Base-by-base conservation (phyloP, 169 alveolate species). In the Eimeria praecox region DNA sequence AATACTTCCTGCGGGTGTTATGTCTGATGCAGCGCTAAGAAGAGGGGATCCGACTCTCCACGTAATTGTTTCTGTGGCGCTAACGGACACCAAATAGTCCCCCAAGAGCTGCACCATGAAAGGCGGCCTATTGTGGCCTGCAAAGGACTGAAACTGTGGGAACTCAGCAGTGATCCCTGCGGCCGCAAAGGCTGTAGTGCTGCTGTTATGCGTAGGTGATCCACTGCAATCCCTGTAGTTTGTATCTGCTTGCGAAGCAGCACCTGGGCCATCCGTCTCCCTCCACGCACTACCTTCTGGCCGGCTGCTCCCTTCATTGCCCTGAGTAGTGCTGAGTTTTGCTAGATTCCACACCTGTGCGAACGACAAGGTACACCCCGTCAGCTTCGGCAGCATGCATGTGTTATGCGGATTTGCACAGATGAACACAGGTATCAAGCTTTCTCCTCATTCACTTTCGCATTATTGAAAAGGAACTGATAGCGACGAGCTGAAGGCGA, bases 101-200 rank as follows among this genome's bases (percentile, higher is more conserved):
- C 94, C 92, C 44, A 87, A 35, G 3, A 83, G 73, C 56, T 71
- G 90, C 88, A 93, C 49, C 88, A 49, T 46, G 89, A 93, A 93
- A 46, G 96, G 94, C 24, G 96, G 52, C 92, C 22, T 56, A 88
- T 62, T 73, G 94, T 93, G 96, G 52, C 96, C 96, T 27, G 93
- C 71, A 49, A 93, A 93, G 2, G 96, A 93, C 88, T 93, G 96
- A 49, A 44, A 82, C 44, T 73, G 93, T 40, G 93, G 96, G 30
- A 66, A 44, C 54, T 86, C 92, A 56, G 73, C 56, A n/a, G 54
- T 30, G 27, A 59, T 56, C 44, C 80, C 92, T 52, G 77, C 62
- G 33, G 92, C 40, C 64, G 42, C 56, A 75, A 38, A 38, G 33
- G 33, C n/a, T 38, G 33, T 20, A 20, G 59, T 38, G 46, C 82